Conservation (phyloP, 441 rosid species). For the Syzygium syzygioides region DNA sequence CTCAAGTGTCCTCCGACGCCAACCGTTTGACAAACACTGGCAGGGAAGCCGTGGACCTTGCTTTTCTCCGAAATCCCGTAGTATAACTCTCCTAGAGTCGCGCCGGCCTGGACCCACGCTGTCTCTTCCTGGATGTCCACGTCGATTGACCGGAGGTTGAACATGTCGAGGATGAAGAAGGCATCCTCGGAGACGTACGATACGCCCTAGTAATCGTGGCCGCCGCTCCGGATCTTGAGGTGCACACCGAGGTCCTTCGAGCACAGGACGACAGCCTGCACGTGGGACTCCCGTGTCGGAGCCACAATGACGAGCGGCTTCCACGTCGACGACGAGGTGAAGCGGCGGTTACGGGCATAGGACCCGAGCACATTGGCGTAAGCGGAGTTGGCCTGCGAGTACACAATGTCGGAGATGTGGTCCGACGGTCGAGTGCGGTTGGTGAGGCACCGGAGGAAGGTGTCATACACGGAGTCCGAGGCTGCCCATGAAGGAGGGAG, state of each 20-base stretch:
- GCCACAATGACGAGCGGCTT: slow-evolving; percentile 30
- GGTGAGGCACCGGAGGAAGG: slow-evolving; percentile 22
- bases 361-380: slow-evolving; percentile 14
- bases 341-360: slow-evolving; percentile 25
- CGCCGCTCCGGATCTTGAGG: slow-evolving; percentile 36
- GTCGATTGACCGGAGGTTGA: slow-evolving; percentile 20
- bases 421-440: slow-evolving; percentile 1
- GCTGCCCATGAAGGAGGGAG: not conserved
- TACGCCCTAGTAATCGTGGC: slow-evolving; percentile 30
- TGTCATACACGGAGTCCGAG: slow-evolving; percentile 1
- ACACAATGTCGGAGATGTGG: slow-evolving; percentile 22
- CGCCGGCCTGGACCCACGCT: slow-evolving; percentile 12
- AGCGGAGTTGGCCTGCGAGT: slow-evolving; percentile 19
- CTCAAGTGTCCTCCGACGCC: slow-evolving; percentile 12
- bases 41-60: slow-evolving; percentile 8
- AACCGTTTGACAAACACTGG: slow-evolving; percentile 1
- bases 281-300: slow-evolving; percentile 27
- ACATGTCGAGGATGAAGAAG: slow-evolving; percentile 29
- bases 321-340: slow-evolving; percentile 19
- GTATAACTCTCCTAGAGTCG: slow-evolving; percentile 8
- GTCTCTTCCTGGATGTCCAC: slow-evolving; percentile 1
- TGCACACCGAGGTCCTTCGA: slow-evolving; percentile 25
- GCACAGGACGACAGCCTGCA: slow-evolving; percentile 32
- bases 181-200: slow-evolving; percentile 1
- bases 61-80: slow-evolving; percentile 9